These are phyloP conservation scores for Cadophora sp. DNA, from an alignment of 2,329 filamentous ascomycete genomes.

Conservation along the genomic window DNA sequence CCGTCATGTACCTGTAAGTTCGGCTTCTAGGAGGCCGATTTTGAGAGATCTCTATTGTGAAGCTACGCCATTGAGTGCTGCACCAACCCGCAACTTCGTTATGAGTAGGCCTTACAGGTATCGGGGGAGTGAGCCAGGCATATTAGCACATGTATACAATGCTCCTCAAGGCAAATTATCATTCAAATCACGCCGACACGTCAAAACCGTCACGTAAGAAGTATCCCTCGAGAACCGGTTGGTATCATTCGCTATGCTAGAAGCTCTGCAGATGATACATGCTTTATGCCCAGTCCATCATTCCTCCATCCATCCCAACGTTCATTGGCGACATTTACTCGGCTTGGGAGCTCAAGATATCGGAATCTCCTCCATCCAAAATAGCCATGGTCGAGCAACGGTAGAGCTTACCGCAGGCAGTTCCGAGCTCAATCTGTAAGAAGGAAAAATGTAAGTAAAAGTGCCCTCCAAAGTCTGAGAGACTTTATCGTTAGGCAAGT, in stretches of 20 bases:
- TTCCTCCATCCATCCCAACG: conserved; percentile 14
- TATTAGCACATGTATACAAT: too few species aligned
- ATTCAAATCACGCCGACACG: background rate
- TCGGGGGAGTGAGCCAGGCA: too few species aligned
- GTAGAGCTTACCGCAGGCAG: conserved; percentile 99
- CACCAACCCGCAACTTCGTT: too few species aligned
- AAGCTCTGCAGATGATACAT: conserved; percentile 22
- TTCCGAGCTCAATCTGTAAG: conserved; percentile 92
- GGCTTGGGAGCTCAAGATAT: conserved; percentile 86
- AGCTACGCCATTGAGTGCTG: too few species aligned
- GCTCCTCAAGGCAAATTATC: background rate
- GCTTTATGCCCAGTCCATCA: conserved; percentile 10
- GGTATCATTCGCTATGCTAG: conserved; percentile 39
- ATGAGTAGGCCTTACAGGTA: too few species aligned
- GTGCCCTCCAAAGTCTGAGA: conserved; percentile 84
- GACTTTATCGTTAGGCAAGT: conserved; percentile 91
- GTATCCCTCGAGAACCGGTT: background rate
- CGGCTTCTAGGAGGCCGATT: too few species aligned
- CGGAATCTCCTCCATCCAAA: conserved; percentile 96
- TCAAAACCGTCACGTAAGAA: background rate
- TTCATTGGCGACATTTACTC: conserved; percentile 53
- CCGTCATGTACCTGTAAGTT: too few species aligned
- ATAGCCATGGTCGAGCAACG: conserved; percentile 97
- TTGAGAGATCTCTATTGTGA: too few species aligned
- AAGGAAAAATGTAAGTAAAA: conserved; percentile 60